These are phyloP conservation scores for Cytidiella melzeri DNA, from an alignment of 768 basidiomycete genomes.

Conservation along the genomic window DNA sequence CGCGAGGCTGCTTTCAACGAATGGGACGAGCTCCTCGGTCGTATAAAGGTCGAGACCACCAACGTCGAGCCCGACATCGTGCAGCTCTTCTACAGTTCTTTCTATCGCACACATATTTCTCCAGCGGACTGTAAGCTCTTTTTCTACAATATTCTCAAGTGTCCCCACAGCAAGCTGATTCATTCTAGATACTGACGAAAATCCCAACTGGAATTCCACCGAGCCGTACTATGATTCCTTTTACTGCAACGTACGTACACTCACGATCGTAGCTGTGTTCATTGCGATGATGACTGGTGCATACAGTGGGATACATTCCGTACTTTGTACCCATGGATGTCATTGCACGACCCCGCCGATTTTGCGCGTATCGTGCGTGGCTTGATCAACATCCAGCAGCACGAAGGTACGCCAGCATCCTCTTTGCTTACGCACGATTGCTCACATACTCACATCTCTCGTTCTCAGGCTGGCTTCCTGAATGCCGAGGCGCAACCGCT, in stretches of 20 bases:
- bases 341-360: constrained; percentile 53
- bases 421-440: not conserved
- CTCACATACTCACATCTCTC: not conserved
- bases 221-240: constrained; percentile 66
- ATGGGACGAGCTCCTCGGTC: constrained; percentile 55
- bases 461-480: constrained; percentile 54
- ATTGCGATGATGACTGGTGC: not conserved
- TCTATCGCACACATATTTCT: constrained; percentile 57
- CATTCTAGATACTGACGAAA: constrained; percentile 51
- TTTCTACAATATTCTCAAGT: not conserved
- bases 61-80: constrained; percentile 44
- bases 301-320: constrained; percentile 61
- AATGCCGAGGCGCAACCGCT: constrained; percentile 52
- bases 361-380: constrained; percentile 57
- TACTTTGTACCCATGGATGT: constrained; percentile 56
- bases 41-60: constrained; percentile 46
- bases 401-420: constrained; percentile 41
- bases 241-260: constrained; percentile 54
- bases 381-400: constrained; percentile 61
- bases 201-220: constrained; percentile 54
- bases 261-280: not conserved
- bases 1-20: constrained; percentile 34
- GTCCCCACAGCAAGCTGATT: not conserved
- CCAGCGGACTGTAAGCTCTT: constrained; percentile 55
- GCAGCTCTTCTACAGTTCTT: constrained; percentile 56